phyloP scores from a whole-genome alignment of 192 early-diverging fungal species.

The Umbelopsis vinacea region DNA sequence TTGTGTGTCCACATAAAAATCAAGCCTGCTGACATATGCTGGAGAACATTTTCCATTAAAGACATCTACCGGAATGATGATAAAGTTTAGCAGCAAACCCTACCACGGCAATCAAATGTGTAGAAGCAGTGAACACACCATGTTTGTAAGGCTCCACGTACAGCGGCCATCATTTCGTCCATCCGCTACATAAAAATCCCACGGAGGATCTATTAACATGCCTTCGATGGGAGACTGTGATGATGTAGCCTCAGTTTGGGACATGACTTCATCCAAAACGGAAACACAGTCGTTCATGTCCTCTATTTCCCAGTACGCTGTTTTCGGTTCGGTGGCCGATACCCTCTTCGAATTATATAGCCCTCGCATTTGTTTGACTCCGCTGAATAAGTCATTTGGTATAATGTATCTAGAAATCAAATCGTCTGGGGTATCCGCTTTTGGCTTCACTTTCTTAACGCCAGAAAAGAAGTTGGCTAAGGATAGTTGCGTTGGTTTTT shows the following conservation, averaged over 20 bases:
- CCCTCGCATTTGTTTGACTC: conserved; percentile 40
- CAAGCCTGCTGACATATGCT: conserved; percentile 52
- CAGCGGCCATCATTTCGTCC: conserved; percentile 49
- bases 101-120: neutral
- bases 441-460: conserved; percentile 35
- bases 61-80: conserved; percentile 9
- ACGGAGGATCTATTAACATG: conserved; percentile 61
- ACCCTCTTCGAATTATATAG: conserved; percentile 11
- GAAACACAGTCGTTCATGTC: conserved; percentile 33
- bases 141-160: conserved; percentile 35
- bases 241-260: neutral
- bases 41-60: conserved; percentile 48
- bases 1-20: conserved; percentile 66
- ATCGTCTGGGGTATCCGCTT: conserved; percentile 46
- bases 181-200: conserved; percentile 58
- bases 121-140: conserved; percentile 31
- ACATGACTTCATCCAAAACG: conserved; percentile 19
- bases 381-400: conserved; percentile 40
- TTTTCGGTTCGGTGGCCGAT: neutral
- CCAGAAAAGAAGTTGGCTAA: conserved; percentile 45
- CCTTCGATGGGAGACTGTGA: conserved; percentile 48
- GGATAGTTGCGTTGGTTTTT: conserved; percentile 17
- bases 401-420: conserved; percentile 27
- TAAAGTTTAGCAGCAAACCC: neutral
- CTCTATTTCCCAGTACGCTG: conserved; percentile 30